Conservation (phyloP, 768 basidiomycete species). For the Pulveroboletus sp. region DNA sequence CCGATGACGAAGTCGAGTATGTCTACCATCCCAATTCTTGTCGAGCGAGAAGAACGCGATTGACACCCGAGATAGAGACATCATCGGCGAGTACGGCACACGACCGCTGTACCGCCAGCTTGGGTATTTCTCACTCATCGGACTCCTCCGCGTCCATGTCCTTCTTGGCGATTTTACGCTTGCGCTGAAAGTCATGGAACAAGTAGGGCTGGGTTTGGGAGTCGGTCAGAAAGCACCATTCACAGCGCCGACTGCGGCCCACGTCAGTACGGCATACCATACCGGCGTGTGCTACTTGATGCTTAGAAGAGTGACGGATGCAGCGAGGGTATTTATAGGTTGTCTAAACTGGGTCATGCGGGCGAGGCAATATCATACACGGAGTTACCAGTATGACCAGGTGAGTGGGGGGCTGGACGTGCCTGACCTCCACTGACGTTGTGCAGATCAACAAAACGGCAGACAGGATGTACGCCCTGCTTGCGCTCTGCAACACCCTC, state of each 20-base stretch:
- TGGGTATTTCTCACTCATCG: constrained; percentile 95
- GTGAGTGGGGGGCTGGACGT: constrained; percentile 33
- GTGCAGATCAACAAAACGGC: constrained; percentile 91
- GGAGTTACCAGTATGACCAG: constrained; percentile 96
- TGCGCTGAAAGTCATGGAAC: constrained; percentile 91
- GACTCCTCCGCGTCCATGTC: constrained; percentile 91
- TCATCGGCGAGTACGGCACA: constrained; percentile 88
- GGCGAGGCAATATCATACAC: constrained; percentile 94
- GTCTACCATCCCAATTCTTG: constrained; percentile 26
- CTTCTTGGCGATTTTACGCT: constrained; percentile 94
- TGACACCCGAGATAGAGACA: constrained; percentile 47
- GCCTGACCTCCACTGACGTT: background rate
- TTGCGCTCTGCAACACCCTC: constrained; percentile 89
- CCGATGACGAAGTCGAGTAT: constrained; percentile 78
- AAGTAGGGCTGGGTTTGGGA: constrained; percentile 87
- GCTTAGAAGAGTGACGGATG: constrained; percentile 91
- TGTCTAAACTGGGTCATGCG: constrained; percentile 94
- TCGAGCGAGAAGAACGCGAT: background rate
- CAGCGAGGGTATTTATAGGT: constrained; percentile 87
- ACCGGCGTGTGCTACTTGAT: constrained; percentile 97
- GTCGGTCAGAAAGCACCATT: constrained; percentile 91
- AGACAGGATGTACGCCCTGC: constrained; percentile 95
- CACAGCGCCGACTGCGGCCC: constrained; percentile 93
- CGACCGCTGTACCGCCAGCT: constrained; percentile 90
- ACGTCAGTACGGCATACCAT: constrained; percentile 92